A percentile compares a stretch with the other conserved stretches of the same genome.
These are phyloP conservation scores for Sporobolomyces pararoseus DNA, from an alignment of 768 basidiomycete genomes.

Conservation along the genomic window DNA sequence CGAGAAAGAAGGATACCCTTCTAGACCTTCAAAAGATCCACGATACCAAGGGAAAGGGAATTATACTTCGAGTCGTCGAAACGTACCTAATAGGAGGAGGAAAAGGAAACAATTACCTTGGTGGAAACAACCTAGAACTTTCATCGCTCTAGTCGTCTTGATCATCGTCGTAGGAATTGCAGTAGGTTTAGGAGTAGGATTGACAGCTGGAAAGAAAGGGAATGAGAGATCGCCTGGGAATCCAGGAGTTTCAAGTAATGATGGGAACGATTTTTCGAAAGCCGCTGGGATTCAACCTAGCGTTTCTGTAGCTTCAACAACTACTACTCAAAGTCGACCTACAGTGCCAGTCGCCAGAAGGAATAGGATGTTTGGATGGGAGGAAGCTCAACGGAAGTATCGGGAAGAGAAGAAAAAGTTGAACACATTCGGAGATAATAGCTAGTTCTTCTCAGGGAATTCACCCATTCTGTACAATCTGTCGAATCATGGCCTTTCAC, in stretches of 20 bases:
- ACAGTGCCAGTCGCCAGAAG: no score
- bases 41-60: not conserved
- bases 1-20: no score
- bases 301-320: conserved; percentile 1
- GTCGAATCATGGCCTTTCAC: no score
- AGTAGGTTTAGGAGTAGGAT: conserved; percentile 30
- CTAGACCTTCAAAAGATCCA: not conserved
- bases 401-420: no score
- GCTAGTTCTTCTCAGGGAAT: no score
- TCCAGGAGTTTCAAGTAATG: not conserved
- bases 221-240: not conserved
- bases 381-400: no score
- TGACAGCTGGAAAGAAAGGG: conserved; percentile 8
- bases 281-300: conserved; percentile 1
- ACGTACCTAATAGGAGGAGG: not conserved
- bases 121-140: conserved; percentile 15
- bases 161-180: conserved; percentile 18
- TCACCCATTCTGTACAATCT: no score
- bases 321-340: no score
- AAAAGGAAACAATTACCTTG: conserved; percentile 14
- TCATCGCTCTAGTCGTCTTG: not conserved
- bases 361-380: no score
- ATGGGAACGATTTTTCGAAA: not conserved
- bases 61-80: not conserved
- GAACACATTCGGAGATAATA: no score